These are phyloP conservation scores for Starmera dryadoides DNA, from an alignment of 805 yeast species.

Conservation along the genomic window DNA sequence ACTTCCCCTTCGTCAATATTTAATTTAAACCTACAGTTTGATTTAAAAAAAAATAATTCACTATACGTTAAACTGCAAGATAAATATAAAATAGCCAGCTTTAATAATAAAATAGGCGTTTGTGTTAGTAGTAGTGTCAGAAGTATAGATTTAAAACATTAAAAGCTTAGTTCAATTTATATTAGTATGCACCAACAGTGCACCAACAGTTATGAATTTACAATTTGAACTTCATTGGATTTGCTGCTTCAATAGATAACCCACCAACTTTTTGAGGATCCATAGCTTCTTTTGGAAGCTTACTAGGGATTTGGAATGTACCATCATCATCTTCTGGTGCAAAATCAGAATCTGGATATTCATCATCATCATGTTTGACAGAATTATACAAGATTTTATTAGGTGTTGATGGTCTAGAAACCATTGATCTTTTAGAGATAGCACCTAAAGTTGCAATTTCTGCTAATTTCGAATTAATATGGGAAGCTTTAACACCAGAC, in stretches of 20 bases:
- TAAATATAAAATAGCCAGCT: too few species aligned
- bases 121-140: too few species aligned
- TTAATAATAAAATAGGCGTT: too few species aligned
- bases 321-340: not conserved
- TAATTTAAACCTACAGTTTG: too few species aligned
- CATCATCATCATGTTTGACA: slow-evolving; percentile 23
- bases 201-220: too few species aligned
- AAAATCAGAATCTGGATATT: slow-evolving; percentile 14
- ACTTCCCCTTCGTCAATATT: too few species aligned
- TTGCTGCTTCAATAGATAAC: not conserved
- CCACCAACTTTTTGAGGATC: slow-evolving; percentile 6
- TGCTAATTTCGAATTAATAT: slow-evolving; percentile 35
- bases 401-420: slow-evolving; percentile 51
- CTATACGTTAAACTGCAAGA: too few species aligned
- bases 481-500: slow-evolving; percentile 36
- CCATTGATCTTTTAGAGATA: slow-evolving; percentile 39
- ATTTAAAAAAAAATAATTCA: too few species aligned
- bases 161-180: too few species aligned
- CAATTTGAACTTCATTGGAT: not conserved
- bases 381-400: slow-evolving; percentile 44
- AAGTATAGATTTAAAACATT: too few species aligned
- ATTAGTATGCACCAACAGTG: too few species aligned
- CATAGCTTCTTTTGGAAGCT: not conserved
- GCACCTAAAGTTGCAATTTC: slow-evolving; percentile 38
- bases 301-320: not conserved